These are phyloP conservation scores for Rhododendron mucronatum DNA, from an alignment of 148 eudicot species.

Conservation along the genomic window DNA sequence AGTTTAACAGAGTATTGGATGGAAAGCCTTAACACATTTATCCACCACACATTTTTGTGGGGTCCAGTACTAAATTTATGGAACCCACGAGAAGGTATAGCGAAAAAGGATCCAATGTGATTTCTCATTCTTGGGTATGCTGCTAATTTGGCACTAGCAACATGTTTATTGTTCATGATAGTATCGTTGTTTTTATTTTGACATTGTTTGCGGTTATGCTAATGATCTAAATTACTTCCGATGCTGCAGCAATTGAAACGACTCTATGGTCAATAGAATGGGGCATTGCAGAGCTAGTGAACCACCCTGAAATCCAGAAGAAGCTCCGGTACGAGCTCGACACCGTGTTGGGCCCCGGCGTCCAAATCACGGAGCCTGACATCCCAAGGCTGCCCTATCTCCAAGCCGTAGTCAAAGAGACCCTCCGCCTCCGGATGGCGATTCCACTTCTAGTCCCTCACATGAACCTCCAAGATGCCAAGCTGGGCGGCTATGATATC, in stretches of 20 bases:
- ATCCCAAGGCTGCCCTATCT: conserved; percentile 54
- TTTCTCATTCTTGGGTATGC: background rate
- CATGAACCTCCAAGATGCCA: conserved; percentile 78
- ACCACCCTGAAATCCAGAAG: conserved; percentile 63
- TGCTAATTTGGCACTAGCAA: background rate
- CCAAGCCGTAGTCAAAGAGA: conserved; percentile 73
- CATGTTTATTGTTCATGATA: no score
- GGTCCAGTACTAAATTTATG: no score
- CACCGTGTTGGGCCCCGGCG: conserved; percentile 47
- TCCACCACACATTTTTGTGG: no score
- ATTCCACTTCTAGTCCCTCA: conserved; percentile 76
- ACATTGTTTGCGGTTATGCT: background rate
- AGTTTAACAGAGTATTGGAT: background rate
- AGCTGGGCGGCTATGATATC: conserved; percentile 55
- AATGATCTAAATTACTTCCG: background rate
- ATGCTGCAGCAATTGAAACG: conserved; percentile 65
- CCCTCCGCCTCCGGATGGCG: conserved; percentile 69
- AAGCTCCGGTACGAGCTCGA: conserved; percentile 59
- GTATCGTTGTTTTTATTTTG: background rate
- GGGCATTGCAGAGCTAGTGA: conserved; percentile 74
- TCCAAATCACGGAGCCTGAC: conserved; percentile 66
- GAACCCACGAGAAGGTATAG: no score
- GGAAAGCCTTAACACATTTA: background rate
- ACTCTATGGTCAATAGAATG: conserved; percentile 82
- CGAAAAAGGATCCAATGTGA: background rate